These are phyloP conservation scores for Epichloe sibirici DNA, from an alignment of 2,329 filamentous ascomycete genomes.

Conservation along the genomic window DNA sequence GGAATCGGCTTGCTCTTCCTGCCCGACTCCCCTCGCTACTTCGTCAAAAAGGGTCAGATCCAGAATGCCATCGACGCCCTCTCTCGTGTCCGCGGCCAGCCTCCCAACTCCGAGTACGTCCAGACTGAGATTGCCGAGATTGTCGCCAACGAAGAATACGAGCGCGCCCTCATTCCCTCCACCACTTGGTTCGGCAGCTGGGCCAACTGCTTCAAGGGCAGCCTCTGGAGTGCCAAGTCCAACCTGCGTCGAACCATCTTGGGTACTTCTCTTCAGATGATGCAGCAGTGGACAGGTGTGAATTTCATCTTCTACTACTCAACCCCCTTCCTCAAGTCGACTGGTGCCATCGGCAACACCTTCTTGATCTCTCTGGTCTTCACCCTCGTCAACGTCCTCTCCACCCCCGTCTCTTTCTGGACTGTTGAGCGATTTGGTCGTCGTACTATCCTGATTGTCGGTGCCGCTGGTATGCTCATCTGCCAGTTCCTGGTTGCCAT, in stretches of 20 bases:
- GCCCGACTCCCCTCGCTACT: constrained; percentile 78
- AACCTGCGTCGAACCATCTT: constrained; percentile 61
- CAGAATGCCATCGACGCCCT: constrained; percentile 52
- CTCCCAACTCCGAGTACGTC: constrained; percentile 60
- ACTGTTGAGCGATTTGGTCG: constrained; percentile 73
- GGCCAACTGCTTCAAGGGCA: constrained; percentile 55
- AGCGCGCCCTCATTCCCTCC: constrained; percentile 55
- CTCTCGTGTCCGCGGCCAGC: constrained; percentile 60
- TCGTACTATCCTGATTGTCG: constrained; percentile 65
- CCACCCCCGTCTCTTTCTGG: constrained; percentile 79
- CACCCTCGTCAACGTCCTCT: constrained; percentile 76
- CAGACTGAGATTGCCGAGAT: constrained; percentile 77
- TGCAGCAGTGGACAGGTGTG: constrained; percentile 76
- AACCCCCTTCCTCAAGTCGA: constrained; percentile 70
- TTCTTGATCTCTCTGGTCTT: constrained; percentile 81
- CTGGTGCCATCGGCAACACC: constrained; percentile 61
- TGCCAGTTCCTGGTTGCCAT: constrained; percentile 84
- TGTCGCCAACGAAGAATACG: constrained; percentile 80
- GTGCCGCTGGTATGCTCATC: constrained; percentile 70
- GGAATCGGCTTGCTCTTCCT: constrained; percentile 60
- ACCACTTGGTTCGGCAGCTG: constrained; percentile 56
- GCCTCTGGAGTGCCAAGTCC: constrained; percentile 48
- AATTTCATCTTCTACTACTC: constrained; percentile 91
- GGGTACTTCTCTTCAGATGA: constrained; percentile 65
- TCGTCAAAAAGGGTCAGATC: constrained; percentile 63